Evolutionary conservation across 2,329 filamentous ascomycete genomes (phyloP).

Genomic region (Aspergillus spinulosporus): DNA sequence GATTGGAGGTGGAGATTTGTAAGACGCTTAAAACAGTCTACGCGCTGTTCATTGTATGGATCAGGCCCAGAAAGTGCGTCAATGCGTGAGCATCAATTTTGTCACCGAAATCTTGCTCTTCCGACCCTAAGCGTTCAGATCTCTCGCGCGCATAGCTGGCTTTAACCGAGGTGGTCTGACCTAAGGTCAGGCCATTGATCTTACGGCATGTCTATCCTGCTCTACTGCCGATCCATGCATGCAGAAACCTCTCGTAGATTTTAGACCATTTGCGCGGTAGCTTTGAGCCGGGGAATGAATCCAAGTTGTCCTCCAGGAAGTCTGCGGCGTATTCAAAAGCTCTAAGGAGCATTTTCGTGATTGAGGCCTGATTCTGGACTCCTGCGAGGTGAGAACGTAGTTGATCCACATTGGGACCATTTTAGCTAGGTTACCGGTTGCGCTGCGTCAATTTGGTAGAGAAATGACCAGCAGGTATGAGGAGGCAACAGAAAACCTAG

Average conservation of each 20-base stretch:
- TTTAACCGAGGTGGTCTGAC: neutral
- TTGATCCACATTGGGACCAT: neutral
- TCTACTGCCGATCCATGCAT: neutral
- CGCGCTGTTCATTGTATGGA: neutral
- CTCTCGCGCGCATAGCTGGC: neutral
- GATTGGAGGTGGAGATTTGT: too few species aligned
- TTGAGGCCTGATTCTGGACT: constrained; percentile 5
- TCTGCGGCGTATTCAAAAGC: neutral
- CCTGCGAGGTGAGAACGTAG: neutral
- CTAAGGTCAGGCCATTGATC: neutral
- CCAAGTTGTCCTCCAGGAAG: neutral
- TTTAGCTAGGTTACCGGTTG: neutral
- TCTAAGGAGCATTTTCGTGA: constrained; percentile 1
- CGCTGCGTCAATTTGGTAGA: neutral
- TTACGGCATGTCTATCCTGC: neutral
- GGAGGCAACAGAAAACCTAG: neutral
- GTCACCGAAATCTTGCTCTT: neutral
- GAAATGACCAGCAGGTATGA: constrained; percentile 8
- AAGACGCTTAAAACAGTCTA: neutral
- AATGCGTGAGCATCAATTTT: constrained; percentile 1
- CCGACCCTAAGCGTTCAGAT: neutral
- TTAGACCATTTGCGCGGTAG: constrained; percentile 1
- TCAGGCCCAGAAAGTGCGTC: neutral
- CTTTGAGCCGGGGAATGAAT: neutral
- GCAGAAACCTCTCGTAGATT: neutral